Base-by-base conservation (phyloP, 345 rosid genomes). In the Melaleuca quinquenervia region DNA sequence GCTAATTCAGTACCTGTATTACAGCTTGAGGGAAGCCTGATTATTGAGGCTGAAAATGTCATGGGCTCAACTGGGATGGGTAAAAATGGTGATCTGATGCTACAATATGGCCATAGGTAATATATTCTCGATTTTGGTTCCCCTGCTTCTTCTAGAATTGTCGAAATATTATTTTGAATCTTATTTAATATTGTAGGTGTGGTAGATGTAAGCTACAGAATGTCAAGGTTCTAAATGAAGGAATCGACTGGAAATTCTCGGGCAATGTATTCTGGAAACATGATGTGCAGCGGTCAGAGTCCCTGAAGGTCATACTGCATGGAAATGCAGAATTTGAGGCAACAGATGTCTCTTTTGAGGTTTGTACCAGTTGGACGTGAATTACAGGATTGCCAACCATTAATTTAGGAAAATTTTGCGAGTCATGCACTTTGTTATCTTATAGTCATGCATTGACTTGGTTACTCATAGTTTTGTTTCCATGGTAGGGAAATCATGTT, bases 271-370 rank as follows among this genome's bases (percentile, higher is more conserved):
- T 92, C 91, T 97, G 99, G 99, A 94, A 95, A 91, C 96, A 94
- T 89, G 92, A 93, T 84, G 94, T 97, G 82, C 88, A 87, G 82
- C 91, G 96, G 88, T 86, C 91, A 74, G 98, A 93, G 88, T 91
- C 93, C 62, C 87, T 93, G 86, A 96, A 93, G 89, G 88, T 97
- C 87, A 91, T 92, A 75, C 90, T 97, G 82, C 96, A 95, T 70
- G 99, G 99, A 85, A 96, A 95, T 90, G 96, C 98, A 52, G 99
- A 97, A 90, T 93, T 97, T 85, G 98, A 96, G 93, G 99, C 98
- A 70, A 88, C 75, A 83, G 87, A 94, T 70, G 98, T 95, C 82
- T 91, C 91, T 84, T 50, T 97, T 88, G 88, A 96, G 98, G 98
- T 96, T 87, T 88, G 84, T 48, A 70, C 48, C 26, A 36, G 26